Percentiles rank a stretch among this genome's conserved stretches.
Conservation (phyloP, 2,329 filamentous ascomycete genomes). For the Aspergillus chevalieri region DNA sequence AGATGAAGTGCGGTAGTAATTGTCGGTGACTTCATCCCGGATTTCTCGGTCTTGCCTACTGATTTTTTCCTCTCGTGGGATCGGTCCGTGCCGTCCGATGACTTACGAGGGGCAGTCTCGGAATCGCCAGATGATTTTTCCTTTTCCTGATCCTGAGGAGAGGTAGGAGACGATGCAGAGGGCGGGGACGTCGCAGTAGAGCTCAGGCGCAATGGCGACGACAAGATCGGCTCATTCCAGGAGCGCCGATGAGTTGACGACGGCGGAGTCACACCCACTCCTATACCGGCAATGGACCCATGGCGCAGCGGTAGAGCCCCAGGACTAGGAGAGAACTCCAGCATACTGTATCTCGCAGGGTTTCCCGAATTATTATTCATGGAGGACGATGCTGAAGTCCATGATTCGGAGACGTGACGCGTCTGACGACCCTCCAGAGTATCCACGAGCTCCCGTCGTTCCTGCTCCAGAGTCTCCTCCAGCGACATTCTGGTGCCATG, state of each 20-base stretch:
- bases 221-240: conserved; percentile 18
- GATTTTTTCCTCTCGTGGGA: conserved; percentile 8
- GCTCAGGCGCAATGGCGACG: conserved; percentile 29
- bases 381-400: conserved; percentile 32
- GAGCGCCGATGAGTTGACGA: conserved; percentile 14
- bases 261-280: conserved; percentile 28
- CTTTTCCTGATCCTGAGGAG: conserved; percentile 7
- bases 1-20: conserved; percentile 7
- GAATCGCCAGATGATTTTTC: conserved; percentile 24
- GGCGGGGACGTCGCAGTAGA: conserved; percentile 28
- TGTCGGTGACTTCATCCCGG: neutral
- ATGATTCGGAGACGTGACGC: conserved; percentile 13
- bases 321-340: conserved; percentile 53
- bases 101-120: conserved; percentile 29
- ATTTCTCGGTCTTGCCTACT: conserved; percentile 36
- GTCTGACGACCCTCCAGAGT: conserved; percentile 51
- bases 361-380: neutral
- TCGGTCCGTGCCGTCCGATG: conserved; percentile 26
- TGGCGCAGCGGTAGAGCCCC: conserved; percentile 28
- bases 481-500: conserved; percentile 32
- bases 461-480: conserved; percentile 70
- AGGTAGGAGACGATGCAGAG: conserved; percentile 12
- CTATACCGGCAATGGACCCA: conserved; percentile 36
- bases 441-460: conserved; percentile 66
- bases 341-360: conserved; percentile 46